phyloP scores from a whole-genome alignment of 2,329 filamentous ascomycete genomes.

The Triangularia setosa region DNA sequence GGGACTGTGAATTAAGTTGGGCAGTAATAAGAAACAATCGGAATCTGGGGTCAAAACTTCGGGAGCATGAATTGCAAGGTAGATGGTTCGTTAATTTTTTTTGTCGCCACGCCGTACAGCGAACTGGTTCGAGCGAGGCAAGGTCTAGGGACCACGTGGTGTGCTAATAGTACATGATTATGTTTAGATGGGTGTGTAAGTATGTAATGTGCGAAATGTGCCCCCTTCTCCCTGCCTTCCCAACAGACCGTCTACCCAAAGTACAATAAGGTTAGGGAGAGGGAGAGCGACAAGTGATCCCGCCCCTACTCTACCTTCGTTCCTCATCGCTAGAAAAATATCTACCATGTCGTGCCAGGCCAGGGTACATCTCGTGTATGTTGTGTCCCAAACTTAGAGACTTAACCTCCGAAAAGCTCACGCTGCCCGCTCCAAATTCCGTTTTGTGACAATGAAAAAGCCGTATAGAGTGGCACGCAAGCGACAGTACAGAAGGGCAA shows the following conservation, averaged over 20 bases:
- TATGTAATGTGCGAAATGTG: not conserved
- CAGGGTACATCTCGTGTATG: slow-evolving; percentile 17
- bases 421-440: slow-evolving; percentile 8
- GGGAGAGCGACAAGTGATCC: not conserved
- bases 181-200: slow-evolving; percentile 7
- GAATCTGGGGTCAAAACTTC: not conserved
- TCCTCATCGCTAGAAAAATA: slow-evolving; percentile 11
- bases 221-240: not conserved
- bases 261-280: not conserved
- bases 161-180: slow-evolving; percentile 23
- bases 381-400: slow-evolving; percentile 14
- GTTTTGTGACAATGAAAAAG: slow-evolving; percentile 10
- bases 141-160: not conserved
- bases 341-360: slow-evolving; percentile 13
- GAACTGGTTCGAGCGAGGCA: not conserved
- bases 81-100: not conserved
- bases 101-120: not conserved
- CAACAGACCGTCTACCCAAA: not conserved
- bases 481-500: slow-evolving; percentile 19
- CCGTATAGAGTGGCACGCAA: slow-evolving; percentile 13
- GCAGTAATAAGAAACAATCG: not conserved
- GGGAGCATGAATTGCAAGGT: not conserved
- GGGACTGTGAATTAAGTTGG: not conserved
- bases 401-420: not conserved
- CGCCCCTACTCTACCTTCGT: not conserved